Evolutionary conservation across 1,284 basidiomycete genomes (phyloP).

Genomic region (Pholiota adiposa): DNA sequence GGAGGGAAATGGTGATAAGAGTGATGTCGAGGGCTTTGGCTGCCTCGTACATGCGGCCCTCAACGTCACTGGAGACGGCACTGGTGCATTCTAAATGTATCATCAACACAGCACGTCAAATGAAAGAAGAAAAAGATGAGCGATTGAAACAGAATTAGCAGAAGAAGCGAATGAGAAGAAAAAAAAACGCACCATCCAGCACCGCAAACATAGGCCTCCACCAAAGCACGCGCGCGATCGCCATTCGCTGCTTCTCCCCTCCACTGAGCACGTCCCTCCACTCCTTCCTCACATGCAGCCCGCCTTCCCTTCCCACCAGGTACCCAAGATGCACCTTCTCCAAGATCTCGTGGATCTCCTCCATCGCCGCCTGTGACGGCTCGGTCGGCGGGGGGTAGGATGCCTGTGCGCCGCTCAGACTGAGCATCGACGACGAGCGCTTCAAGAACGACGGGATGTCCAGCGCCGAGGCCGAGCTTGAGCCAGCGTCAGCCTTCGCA

Average conservation of each 20-base stretch:
- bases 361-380: conserved; percentile 23
- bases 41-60: conserved; percentile 95
- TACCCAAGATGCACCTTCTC: conserved; percentile 77
- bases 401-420: conserved; percentile 4
- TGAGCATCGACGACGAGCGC: conserved; percentile 16
- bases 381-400: conserved; percentile 6
- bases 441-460: conserved; percentile 8
- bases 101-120: conserved; percentile 7
- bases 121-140: no score
- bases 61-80: conserved; percentile 96
- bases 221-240: conserved; percentile 84
- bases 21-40: conserved; percentile 93
- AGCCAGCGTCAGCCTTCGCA: not conserved
- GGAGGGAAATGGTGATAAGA: conserved; percentile 88
- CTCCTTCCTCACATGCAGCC: conserved; percentile 89
- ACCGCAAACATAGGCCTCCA: conserved; percentile 80
- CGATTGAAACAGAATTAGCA: no score
- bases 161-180: no score
- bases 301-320: conserved; percentile 87
- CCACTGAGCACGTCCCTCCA: conserved; percentile 96
- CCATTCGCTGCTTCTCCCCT: conserved; percentile 97
- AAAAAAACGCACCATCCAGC: conserved; percentile 61
- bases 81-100: conserved; percentile 84
- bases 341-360: conserved; percentile 32
- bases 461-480: not conserved